These are phyloP conservation scores for Mucor plumbeus DNA, from an alignment of 371 early-diverging fungal genomes.

Conservation along the genomic window DNA sequence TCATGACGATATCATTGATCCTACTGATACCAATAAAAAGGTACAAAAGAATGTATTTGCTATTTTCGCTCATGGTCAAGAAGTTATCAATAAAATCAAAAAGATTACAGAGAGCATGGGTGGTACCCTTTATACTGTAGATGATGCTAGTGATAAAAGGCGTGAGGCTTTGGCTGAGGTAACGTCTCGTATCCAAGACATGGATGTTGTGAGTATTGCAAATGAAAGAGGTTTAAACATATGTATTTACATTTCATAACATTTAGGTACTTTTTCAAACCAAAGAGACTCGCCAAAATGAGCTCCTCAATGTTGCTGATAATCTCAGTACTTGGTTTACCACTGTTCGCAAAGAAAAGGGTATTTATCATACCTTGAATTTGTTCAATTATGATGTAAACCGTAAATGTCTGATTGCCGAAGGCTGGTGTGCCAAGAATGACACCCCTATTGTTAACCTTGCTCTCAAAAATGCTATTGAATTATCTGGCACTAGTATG, in stretches of 20 bases:
- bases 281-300: slow-evolving; percentile 76
- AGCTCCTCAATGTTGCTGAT: slow-evolving; percentile 83
- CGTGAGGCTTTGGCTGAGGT: slow-evolving; percentile 77
- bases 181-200: slow-evolving; percentile 48
- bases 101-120: slow-evolving; percentile 95
- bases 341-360: slow-evolving; percentile 95
- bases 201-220: slow-evolving; percentile 36
- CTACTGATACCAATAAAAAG: slow-evolving; percentile 66
- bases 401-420: slow-evolving; percentile 94
- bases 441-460: slow-evolving; percentile 80
- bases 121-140: slow-evolving; percentile 90
- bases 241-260: background rate
- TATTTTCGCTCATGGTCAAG: slow-evolving; percentile 94
- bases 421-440: slow-evolving; percentile 96
- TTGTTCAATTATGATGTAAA: slow-evolving; percentile 91
- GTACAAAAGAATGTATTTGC: slow-evolving; percentile 94
- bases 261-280: slow-evolving; percentile 79
- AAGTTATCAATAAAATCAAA: slow-evolving; percentile 84
- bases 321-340: slow-evolving; percentile 87
- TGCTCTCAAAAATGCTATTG: slow-evolving; percentile 85
- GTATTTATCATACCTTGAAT: slow-evolving; percentile 96
- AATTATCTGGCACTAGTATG: slow-evolving; percentile 83
- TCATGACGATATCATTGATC: slow-evolving; percentile 86
- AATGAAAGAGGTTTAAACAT: background rate
- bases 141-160: slow-evolving; percentile 79